Evolutionary conservation across 2,329 filamentous ascomycete genomes (phyloP).

Genomic region (Trichoderma asperellum): DNA sequence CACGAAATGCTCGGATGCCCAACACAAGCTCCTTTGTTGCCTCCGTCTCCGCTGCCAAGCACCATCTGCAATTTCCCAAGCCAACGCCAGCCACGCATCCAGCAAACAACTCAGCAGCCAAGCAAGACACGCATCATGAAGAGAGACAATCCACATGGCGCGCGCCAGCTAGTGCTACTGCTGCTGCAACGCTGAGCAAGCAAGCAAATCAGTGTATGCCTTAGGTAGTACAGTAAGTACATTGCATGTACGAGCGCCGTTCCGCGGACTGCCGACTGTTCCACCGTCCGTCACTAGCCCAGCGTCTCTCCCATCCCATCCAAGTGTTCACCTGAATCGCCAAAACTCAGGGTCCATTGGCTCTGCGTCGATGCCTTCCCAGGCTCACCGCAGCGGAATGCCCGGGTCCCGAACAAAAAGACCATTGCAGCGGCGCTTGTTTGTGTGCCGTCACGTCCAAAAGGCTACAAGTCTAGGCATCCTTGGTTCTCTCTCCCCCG

Average conservation of each 20-base stretch:
- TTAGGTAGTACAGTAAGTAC: no score
- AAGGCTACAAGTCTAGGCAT: not conserved
- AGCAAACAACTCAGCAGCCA: not conserved
- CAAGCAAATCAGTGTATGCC: no score
- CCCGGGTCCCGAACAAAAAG: slow-evolving; percentile 4
- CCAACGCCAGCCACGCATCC: not conserved
- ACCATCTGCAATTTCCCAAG: not conserved
- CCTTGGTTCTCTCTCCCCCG: not conserved
- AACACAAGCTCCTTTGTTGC: not conserved
- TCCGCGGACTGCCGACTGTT: not conserved
- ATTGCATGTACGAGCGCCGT: no score
- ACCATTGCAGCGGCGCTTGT: not conserved
- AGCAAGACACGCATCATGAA: slow-evolving; percentile 1
- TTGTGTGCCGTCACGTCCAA: not conserved
- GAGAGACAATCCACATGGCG: slow-evolving; percentile 16
- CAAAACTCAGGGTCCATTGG: not conserved
- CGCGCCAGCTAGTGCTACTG: slow-evolving; percentile 4
- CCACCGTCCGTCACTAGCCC: not conserved
- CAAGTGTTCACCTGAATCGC: not conserved
- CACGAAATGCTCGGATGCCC: not conserved
- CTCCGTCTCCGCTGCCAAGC: slow-evolving; percentile 4
- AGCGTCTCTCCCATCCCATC: not conserved
- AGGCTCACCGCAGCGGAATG: not conserved
- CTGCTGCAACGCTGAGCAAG: not conserved
- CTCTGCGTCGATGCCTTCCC: not conserved